Base-by-base conservation (phyloP, 495 filamentous ascomycete genomes). In the Penicillium salamii region DNA sequence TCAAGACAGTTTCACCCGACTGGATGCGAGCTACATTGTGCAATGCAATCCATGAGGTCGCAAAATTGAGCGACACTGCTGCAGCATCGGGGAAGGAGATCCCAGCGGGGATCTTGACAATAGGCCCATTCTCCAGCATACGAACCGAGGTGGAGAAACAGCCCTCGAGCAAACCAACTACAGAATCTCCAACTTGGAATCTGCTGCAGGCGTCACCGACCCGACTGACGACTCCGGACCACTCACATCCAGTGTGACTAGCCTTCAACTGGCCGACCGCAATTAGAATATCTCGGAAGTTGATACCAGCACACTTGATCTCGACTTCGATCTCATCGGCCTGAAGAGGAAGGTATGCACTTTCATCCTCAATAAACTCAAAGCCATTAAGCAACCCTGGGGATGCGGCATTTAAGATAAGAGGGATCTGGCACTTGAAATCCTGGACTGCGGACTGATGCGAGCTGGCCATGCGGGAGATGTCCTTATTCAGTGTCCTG, bases 241-340 rank as follows among this genome's bases (percentile, higher is more conserved):
- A 68, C 52, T 78, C 72, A 26, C 55, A 50, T 2, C 76, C 76
- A 3, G 77, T 44, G 1, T 49, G 20, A n/a, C 49, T 31, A 28
- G 63, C 59, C 13, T 29, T 35, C 44, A 62, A 55, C 45, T 37
- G 69, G 2, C 69, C 76, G 42, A 72, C 59, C 0, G 68, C 63
- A 0, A 68, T 54, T 5, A 68, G 55, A 2, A 78, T 53, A 49
- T 80, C 77, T 13, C 65, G 67, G 52, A 70, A 72, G 55, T 77
- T 78, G 3, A 78, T 14, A 1, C 75, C 74, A 3, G 63, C 62
- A 6, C 46, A 40, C 6, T 49, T 46, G 23, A 68, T 52, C 14
- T 61, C 26, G 7, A 71, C 51, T 20, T 69, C 64, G 0, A 72
- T 17, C 8, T 56, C 32, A 18, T 54, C 12, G 18, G 17, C 15